Evolutionary conservation across 768 basidiomycete species (phyloP).

Genomic region (Tylopilus intermedius): DNA sequence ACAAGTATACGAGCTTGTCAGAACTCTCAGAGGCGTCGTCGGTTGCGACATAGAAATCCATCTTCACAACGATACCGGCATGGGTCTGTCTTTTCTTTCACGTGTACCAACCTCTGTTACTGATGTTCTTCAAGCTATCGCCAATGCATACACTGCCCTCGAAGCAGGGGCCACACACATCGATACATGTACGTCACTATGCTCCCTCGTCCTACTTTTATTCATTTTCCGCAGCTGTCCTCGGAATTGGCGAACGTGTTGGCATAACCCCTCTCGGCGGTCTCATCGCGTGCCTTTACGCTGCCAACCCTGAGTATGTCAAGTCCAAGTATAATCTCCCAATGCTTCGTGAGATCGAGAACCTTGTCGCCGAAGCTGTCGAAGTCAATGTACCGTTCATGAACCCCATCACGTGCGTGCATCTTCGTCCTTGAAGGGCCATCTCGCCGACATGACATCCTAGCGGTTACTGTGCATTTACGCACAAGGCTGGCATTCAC

Average conservation of each 20-base stretch:
- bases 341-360: conserved; percentile 98
- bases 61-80: conserved; percentile 97
- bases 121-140: conserved; percentile 60
- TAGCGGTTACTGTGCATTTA: conserved; percentile 99
- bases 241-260: conserved; percentile 98
- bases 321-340: conserved; percentile 97
- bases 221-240: conserved; percentile 53
- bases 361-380: conserved; percentile 97
- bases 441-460: neutral
- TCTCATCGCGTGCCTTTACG: conserved; percentile 92
- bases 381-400: conserved; percentile 97
- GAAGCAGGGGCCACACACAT: conserved; percentile 99
- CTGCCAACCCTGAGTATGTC: conserved; percentile 97
- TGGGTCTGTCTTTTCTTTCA: conserved; percentile 50
- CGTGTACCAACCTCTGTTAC: neutral
- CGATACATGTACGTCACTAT: conserved; percentile 74
- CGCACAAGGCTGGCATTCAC: conserved; percentile 99
- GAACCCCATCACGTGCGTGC: conserved; percentile 81
- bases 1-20: conserved; percentile 96
- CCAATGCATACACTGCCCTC: conserved; percentile 96
- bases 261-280: conserved; percentile 98
- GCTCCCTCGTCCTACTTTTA: neutral
- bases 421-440: neutral
- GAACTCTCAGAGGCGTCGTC: conserved; percentile 94
- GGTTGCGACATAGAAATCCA: conserved; percentile 97